Percentiles rank a stretch among this genome's conserved stretches.
Conservation (phyloP, 2,329 filamentous ascomycete species). For the Cordyceps militaris region DNA sequence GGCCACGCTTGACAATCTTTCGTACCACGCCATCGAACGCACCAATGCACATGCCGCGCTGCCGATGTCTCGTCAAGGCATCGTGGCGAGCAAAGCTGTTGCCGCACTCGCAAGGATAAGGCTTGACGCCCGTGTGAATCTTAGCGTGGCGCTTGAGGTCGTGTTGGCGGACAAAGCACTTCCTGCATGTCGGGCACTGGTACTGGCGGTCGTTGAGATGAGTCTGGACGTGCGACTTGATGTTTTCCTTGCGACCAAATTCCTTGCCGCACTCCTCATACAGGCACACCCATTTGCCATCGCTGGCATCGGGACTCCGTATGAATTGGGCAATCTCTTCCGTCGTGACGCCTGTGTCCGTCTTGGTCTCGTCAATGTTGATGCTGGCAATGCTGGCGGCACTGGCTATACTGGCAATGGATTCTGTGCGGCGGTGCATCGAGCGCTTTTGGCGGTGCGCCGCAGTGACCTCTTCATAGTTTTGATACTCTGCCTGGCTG, state of each 20-base stretch:
- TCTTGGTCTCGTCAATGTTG: constrained; percentile 59
- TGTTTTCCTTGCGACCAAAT: constrained; percentile 97
- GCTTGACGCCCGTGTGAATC: constrained; percentile 94
- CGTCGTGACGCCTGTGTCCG: constrained; percentile 75
- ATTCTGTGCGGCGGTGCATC: constrained; percentile 51
- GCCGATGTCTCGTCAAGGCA: constrained; percentile 85
- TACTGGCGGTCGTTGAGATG: constrained; percentile 95
- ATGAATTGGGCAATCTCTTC: constrained; percentile 79
- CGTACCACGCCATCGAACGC: constrained; percentile 74
- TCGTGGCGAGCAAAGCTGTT: constrained; percentile 94
- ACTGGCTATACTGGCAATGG: constrained; percentile 49
- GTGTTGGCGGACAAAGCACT: constrained; percentile 95
- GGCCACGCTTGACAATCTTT: constrained; percentile 55
- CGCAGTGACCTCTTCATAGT: constrained; percentile 15
- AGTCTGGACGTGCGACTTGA: constrained; percentile 96
- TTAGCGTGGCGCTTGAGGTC: constrained; percentile 96
- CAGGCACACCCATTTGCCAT: constrained; percentile 74
- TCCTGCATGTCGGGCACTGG: constrained; percentile 85
- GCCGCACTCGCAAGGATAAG: constrained; percentile 88
- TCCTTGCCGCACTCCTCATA: constrained; percentile 75
- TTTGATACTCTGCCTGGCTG: constrained; percentile 31
- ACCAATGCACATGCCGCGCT: constrained; percentile 93
- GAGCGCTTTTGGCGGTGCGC: constrained; percentile 21
- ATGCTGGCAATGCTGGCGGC: constrained; percentile 54
- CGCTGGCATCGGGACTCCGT: constrained; percentile 60